These are phyloP conservation scores for Phytophthora boehmeriae DNA, from an alignment of 352 stramenopile genomes.

Conservation along the genomic window DNA sequence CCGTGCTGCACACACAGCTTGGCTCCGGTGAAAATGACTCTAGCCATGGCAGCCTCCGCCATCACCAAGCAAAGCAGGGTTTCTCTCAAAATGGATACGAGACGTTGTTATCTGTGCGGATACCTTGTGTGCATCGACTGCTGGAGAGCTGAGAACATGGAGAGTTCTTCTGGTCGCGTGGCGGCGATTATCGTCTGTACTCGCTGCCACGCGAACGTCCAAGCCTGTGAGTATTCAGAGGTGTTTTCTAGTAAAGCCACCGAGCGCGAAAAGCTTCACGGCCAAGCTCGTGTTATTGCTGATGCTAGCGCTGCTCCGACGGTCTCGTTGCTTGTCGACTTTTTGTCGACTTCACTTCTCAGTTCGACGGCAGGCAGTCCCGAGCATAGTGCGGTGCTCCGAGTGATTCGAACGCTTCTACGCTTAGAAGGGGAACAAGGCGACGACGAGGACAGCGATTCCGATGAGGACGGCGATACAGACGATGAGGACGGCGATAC, in stretches of 20 bases:
- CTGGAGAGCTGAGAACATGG: constrained; percentile 18
- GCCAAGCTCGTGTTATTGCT: constrained; percentile 1
- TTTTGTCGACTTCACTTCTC: constrained; percentile 20
- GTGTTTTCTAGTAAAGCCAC: constrained; percentile 3
- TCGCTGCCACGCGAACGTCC: constrained; percentile 39
- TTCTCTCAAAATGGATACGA: constrained; percentile 9
- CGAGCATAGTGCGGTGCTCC: constrained; percentile 19
- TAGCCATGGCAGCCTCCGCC: constrained; percentile 8
- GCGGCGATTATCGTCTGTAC: constrained; percentile 38
- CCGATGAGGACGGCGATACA: too few relatives aligned
- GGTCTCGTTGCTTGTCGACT: constrained; percentile 27
- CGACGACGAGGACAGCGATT: too few relatives aligned
- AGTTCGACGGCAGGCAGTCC: constrained; percentile 11
- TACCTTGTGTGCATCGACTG: constrained; percentile 28
- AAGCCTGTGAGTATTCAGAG: constrained; percentile 40
- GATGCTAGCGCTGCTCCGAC: constrained; percentile 5
- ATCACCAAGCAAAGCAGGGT: constrained; percentile 6
- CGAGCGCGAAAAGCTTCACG: constrained; percentile 4
- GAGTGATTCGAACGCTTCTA: constrained; percentile 23
- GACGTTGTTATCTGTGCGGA: constrained; percentile 25
- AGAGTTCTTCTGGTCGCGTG: constrained; percentile 16
- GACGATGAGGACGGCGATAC: too few relatives aligned
- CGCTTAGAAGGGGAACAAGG: not conserved
- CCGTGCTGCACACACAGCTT: constrained; percentile 43
- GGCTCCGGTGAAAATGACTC: constrained; percentile 23